These are phyloP conservation scores for Phyllosticta citribraziliensis DNA, from an alignment of 2,329 filamentous ascomycete species.

Conservation along the genomic window DNA sequence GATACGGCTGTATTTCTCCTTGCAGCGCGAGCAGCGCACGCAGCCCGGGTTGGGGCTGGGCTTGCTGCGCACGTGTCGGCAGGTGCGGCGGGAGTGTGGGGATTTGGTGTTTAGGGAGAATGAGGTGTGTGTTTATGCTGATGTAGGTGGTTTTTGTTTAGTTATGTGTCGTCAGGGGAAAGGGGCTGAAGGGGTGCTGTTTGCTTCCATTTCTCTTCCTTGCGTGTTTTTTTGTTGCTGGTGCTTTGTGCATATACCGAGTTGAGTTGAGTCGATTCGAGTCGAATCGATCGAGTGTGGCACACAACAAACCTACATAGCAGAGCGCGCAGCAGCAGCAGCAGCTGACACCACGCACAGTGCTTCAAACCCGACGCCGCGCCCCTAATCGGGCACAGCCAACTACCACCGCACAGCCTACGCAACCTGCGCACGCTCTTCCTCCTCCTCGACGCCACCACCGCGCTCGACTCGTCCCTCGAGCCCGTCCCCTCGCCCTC, in stretches of 20 bases:
- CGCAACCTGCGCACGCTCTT: neutral
- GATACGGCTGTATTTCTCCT: constrained; percentile 6
- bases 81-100: constrained; percentile 34
- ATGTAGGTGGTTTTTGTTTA: neutral
- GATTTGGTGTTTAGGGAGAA: constrained; percentile 35
- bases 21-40: neutral
- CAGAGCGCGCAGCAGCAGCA: neutral
- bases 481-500: neutral
- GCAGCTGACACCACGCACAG: neutral
- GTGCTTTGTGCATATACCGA: no score
- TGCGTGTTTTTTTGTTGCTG: no score
- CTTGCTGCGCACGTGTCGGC: constrained; percentile 12
- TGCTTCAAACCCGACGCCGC: neutral
- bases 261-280: no score
- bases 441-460: neutral
- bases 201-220: no score
- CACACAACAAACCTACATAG: neutral
- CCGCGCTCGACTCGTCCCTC: neutral
- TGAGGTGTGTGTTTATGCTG: constrained; percentile 24
- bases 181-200: no score
- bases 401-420: neutral
- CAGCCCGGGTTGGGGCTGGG: neutral
- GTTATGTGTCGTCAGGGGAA: no score
- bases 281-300: no score
- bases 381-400: constrained; percentile 1